A percentile compares a stretch with the other conserved stretches of the same genome.
phyloP scores from a whole-genome alignment of 371 early-diverging fungal species.

The Actinomortierella ambigua region DNA sequence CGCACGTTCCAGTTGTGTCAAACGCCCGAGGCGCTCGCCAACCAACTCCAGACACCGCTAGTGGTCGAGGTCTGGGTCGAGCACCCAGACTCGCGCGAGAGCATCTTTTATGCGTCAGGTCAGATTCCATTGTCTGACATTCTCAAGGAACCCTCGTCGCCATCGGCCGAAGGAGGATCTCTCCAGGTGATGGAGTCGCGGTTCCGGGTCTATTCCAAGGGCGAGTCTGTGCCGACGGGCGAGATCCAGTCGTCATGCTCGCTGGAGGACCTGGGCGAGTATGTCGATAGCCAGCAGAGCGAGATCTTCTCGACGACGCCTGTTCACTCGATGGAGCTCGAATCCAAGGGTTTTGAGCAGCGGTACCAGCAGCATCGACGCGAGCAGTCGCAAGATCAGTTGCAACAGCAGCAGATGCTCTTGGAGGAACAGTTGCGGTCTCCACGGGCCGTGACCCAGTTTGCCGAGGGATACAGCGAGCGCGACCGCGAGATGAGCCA shows the following conservation, averaged over 20 bases:
- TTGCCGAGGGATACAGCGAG: conserved; percentile 45
- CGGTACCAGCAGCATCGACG: not conserved
- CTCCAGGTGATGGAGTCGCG: conserved; percentile 29
- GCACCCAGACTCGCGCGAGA: conserved; percentile 30
- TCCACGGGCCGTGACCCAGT: conserved; percentile 12
- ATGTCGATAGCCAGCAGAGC: conserved; percentile 46
- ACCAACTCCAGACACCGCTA: conserved; percentile 41
- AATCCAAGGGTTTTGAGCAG: conserved; percentile 1
- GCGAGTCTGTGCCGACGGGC: conserved; percentile 22
- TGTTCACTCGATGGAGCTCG: conserved; percentile 45
- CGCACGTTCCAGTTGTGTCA: conserved; percentile 47
- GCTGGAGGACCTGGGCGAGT: conserved; percentile 43
- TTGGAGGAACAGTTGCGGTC: not conserved
- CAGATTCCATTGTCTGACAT: conserved; percentile 38
- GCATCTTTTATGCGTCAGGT: conserved; percentile 30
- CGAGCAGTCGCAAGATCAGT: not conserved
- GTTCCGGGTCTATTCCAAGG: conserved; percentile 17
- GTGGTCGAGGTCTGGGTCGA: conserved; percentile 43
- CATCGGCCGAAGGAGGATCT: conserved; percentile 21
- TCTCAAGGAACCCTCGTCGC: conserved; percentile 18
- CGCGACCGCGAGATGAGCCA: conserved; percentile 11
- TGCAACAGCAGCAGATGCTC: not conserved
- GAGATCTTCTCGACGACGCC: conserved; percentile 43
- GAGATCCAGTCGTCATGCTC: conserved; percentile 41
- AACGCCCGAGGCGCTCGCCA: conserved; percentile 36